Base-by-base conservation (phyloP, 352 stramenopile species). In the Phytophthora melonis region DNA sequence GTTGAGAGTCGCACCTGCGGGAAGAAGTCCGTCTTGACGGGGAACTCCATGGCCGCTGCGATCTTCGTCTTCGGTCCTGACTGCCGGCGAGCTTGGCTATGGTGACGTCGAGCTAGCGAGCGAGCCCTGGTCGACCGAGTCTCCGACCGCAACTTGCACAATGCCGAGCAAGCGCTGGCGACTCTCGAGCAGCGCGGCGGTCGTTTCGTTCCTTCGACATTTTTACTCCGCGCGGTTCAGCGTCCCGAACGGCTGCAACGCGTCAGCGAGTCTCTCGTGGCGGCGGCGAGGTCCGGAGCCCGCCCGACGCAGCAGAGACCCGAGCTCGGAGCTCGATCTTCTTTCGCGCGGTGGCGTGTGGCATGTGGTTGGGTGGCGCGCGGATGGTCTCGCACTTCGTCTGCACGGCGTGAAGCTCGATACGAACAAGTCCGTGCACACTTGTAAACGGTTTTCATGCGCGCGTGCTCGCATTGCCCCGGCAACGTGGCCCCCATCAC, bases 21-120 rank as follows among this genome's bases (percentile, higher is more conserved):
- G 63, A 94, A 94, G 65, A 93, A 94, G 74, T 88, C 80, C 27
- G 73, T 52, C 72, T 91, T 90, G 19, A 94, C 56, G 6, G 88
- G 88, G 56, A 94, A 89, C 66, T 93, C 84, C 86, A 93, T 93
- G 13, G 11, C 62, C 16, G 14, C 30, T 21, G 36, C 43, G 27
- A 5, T 30, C 43, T n/a, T n/a, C n/a, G 11, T 45, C 43, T 57
- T 34, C 23, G 43, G 8, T 54, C 30, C 19, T 19, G 13, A 14
- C 53, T 45, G 36, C 36, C 5, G 14, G 36, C 23, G 23, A 32
- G 27, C 27, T 32, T 32, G 3, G 27, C 27, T 32, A 32, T 32
- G 27, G 27, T 32, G 27, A 32, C 27, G 27, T 32, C 27, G 27
- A 32, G 27, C 27, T 5, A 32, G 27, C 27, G 23, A 25, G 32